Conservation (phyloP, 2,329 filamentous ascomycete species). For the Calonectria pauciramosa region DNA sequence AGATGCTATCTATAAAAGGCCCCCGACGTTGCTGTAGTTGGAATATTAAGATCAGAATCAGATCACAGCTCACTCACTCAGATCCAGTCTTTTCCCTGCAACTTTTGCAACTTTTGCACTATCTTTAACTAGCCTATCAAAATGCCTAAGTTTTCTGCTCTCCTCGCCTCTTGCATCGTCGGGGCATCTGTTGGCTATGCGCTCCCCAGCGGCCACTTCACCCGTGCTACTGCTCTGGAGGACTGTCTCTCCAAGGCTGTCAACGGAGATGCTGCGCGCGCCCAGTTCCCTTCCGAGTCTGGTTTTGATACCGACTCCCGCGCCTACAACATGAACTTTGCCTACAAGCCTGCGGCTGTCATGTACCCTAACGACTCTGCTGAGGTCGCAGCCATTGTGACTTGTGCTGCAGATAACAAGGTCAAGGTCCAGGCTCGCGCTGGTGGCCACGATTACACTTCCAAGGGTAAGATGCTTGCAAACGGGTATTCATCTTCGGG, state of each 20-base stretch:
- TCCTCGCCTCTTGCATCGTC: neutral
- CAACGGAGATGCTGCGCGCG: neutral
- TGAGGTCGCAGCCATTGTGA: neutral
- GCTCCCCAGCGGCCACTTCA: neutral
- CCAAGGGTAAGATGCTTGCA: neutral
- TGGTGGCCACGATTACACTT: neutral
- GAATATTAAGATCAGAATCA: neutral
- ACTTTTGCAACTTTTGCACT: neutral
- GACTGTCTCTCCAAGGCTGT: neutral
- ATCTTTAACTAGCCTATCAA: neutral
- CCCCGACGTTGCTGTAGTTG: neutral
- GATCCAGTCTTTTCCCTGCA: neutral
- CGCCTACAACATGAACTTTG: neutral
- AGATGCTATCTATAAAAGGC: neutral
- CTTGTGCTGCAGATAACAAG: neutral
- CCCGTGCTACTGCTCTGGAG: neutral
- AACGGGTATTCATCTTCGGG: rapidly evolving
- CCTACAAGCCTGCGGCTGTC: neutral
- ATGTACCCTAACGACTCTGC: neutral
- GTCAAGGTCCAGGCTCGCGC: neutral
- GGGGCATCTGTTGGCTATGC: neutral
- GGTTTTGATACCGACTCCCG: neutral
- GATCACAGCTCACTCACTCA: neutral
- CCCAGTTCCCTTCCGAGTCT: neutral
- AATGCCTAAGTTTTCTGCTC: neutral